Percentiles rank a stretch among this genome's conserved stretches.
These are phyloP conservation scores for Zygosaccharomyces pseudobailii DNA, from an alignment of 1,139 yeast genomes.

Conservation along the genomic window DNA sequence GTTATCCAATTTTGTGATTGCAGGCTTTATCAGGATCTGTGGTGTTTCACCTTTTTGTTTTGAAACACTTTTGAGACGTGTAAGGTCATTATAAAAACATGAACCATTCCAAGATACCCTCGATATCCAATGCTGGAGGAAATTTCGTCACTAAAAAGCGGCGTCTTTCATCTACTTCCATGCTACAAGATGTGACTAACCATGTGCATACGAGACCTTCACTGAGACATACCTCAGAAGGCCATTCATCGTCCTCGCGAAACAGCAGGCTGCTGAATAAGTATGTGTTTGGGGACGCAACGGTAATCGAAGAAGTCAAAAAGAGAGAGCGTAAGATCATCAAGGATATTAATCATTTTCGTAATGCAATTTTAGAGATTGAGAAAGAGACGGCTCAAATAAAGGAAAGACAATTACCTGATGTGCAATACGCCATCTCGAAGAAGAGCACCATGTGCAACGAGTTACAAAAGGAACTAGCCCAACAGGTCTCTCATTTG, in stretches of 20 bases:
- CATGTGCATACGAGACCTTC: conserved; percentile 7
- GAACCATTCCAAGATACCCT: conserved; percentile 19
- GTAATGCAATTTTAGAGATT: conserved; percentile 25
- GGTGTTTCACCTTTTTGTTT: neutral
- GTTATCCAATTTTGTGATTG: neutral
- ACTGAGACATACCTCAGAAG: conserved; percentile 8
- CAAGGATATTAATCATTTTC: conserved; percentile 25
- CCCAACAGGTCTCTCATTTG: conserved; percentile 13
- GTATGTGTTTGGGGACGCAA: conserved; percentile 26
- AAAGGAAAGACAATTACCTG: conserved; percentile 17
- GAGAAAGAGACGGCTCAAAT: conserved; percentile 22
- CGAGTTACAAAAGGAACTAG: conserved; percentile 17
- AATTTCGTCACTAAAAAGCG: conserved; percentile 8
- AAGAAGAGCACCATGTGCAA: conserved; percentile 12
- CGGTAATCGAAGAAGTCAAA: conserved; percentile 26
- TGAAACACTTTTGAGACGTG: conserved; percentile 11
- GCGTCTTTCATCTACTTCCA: conserved; percentile 10
- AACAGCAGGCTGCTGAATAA: conserved; percentile 23
- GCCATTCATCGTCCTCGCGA: conserved; percentile 8
- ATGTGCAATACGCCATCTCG: conserved; percentile 13
- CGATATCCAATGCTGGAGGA: conserved; percentile 7
- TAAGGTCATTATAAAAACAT: conserved; percentile 5
- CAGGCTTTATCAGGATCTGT: neutral
- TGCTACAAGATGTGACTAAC: conserved; percentile 19
- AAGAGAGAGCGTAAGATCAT: conserved; percentile 25